These are phyloP conservation scores for Fusarium cicatricum DNA, from an alignment of 2,329 filamentous ascomycete species.

Conservation along the genomic window DNA sequence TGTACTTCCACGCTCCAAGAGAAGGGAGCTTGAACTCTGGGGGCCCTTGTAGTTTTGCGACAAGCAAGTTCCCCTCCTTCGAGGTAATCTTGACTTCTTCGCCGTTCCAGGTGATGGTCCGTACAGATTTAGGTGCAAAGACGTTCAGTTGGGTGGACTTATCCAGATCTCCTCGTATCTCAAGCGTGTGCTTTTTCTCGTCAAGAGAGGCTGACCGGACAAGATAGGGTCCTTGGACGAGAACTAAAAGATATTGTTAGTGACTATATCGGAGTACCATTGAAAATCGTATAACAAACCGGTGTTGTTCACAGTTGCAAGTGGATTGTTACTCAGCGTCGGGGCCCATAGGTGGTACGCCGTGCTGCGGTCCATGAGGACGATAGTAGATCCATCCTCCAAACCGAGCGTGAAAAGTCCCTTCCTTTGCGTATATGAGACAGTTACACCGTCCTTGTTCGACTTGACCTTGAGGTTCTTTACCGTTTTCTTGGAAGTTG, in stretches of 20 bases:
- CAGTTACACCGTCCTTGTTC: slow-evolving; percentile 51
- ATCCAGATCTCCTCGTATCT: slow-evolving; percentile 56
- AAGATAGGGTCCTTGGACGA: slow-evolving; percentile 62
- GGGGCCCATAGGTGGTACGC: slow-evolving; percentile 67
- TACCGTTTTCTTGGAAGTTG: slow-evolving; percentile 40
- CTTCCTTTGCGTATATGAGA: slow-evolving; percentile 57
- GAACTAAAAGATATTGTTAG: slow-evolving; percentile 45
- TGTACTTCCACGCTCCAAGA: slow-evolving; percentile 56
- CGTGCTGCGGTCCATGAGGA: slow-evolving; percentile 61
- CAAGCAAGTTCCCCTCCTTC: slow-evolving; percentile 40
- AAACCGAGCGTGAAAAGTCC: slow-evolving; percentile 58
- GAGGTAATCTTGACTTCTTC: slow-evolving; percentile 41
- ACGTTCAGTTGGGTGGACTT: slow-evolving; percentile 53
- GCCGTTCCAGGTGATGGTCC: slow-evolving; percentile 61
- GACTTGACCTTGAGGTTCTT: slow-evolving; percentile 52
- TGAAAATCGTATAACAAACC: slow-evolving; percentile 41
- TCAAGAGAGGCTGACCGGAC: slow-evolving; percentile 55
- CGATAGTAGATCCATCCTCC: slow-evolving; percentile 56
- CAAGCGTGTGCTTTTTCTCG: slow-evolving; percentile 46
- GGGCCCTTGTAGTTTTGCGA: slow-evolving; percentile 40
- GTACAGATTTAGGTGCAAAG: slow-evolving; percentile 56
- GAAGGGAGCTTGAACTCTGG: slow-evolving; percentile 49
- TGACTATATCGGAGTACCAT: background rate
- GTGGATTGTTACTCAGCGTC: slow-evolving; percentile 56
- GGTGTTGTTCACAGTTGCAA: slow-evolving; percentile 54